Base-by-base conservation (phyloP, 2,329 filamentous ascomycete genomes). In the Pestalotiopsis sp. region DNA sequence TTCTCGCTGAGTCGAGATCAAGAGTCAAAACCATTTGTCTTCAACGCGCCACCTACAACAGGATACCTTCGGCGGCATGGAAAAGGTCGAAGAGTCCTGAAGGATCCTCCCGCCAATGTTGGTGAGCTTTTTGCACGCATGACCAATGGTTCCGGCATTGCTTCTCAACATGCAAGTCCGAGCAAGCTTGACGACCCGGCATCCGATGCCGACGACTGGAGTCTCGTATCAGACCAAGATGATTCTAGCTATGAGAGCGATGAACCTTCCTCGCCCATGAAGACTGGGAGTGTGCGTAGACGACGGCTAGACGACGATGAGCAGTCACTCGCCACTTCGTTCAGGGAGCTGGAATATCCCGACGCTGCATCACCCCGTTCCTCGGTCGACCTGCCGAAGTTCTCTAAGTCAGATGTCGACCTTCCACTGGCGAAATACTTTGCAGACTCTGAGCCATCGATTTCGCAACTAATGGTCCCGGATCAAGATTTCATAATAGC, bases 401-500 rank as follows among this genome's bases (percentile, higher is more conserved):
- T 87, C 1, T 83, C 83, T 12, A 84, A 82, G 68, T 82, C 82
- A 3, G 86, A 87, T 23, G 77, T 81, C 7, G 86, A 89, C 59
- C 75, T 86, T 11, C 78, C 88, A 0, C 79, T 91, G 17, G 78
- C 83, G 3, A 85, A 82, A 61, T 88, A 89, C 72, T 90, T 91
- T 73, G 84, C 86, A 1, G 87, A 90, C 27, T 86, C 87, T 4
- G 87, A 91, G 72, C 88, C 88, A 11, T 77, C 84, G 1, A 77
- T 79, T 39, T 73, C 84, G 11, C 82, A 85, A 27, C 75, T 85
- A 27, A 79, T 82, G 11, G 77, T 85, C 17, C 79, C 83, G 1
- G 88, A 91, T 67, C 85, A 89, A 2, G 90, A 92, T 56, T 84
- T 88, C 69, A 88, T 93, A 41, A 87, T 88, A 65, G 84, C 92